A percentile compares a stretch with the other conserved stretches of the same genome.
Conservation (phyloP, 768 basidiomycete species). For the Leccinellum rugosiceps region DNA sequence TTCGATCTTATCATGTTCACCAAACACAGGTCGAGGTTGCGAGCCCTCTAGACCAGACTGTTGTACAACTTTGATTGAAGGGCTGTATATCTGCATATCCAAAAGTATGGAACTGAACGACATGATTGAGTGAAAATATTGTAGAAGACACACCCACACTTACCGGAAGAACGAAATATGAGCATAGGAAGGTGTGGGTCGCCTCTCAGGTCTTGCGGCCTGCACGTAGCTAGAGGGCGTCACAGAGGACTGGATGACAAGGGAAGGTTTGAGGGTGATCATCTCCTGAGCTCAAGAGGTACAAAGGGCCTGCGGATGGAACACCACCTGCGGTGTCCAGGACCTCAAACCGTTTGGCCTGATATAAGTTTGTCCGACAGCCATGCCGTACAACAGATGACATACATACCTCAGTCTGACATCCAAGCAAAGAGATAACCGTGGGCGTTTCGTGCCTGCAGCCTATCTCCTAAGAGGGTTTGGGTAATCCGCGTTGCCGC, state of each 20-base stretch:
- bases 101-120: conserved; percentile 47
- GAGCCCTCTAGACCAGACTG: conserved; percentile 22
- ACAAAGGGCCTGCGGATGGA: not conserved
- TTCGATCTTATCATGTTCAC: conserved; percentile 55
- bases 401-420: conserved; percentile 16
- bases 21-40: conserved; percentile 49
- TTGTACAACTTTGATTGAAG: conserved; percentile 50
- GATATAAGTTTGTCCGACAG: conserved; percentile 18
- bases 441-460: conserved; percentile 5
- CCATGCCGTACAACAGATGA: conserved; percentile 23
- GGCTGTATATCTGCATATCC: conserved; percentile 60
- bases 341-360: not conserved
- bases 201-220: conserved; percentile 18
- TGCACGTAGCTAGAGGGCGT: conserved; percentile 36
- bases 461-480: not conserved
- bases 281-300: conserved; percentile 13
- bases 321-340: not conserved
- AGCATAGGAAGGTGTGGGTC: conserved; percentile 29
- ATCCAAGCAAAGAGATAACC: conserved; percentile 7
- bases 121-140: conserved; percentile 2
- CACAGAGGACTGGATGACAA: conserved; percentile 9
- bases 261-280: conserved; percentile 18
- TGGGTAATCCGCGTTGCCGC: not conserved
- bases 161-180: conserved; percentile 53
- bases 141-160: conserved; percentile 18